Evolutionary conservation across 768 basidiomycete genomes (phyloP).

Genomic region (Xerocomus spinulosus): DNA sequence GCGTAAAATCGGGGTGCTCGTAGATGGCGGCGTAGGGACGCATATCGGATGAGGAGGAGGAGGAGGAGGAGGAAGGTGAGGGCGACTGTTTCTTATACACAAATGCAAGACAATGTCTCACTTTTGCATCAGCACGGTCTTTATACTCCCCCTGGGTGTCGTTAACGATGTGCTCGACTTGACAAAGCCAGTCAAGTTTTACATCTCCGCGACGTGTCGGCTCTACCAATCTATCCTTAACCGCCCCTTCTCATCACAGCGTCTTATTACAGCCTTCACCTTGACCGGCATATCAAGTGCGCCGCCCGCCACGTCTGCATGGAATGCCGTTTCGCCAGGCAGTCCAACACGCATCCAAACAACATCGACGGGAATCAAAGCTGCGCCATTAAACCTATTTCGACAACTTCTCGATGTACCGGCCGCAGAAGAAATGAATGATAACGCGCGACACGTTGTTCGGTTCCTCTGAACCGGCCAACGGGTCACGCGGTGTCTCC

Average conservation of each 20-base stretch:
- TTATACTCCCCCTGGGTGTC: no score
- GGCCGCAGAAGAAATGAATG: not conserved
- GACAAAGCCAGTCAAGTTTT: not conserved
- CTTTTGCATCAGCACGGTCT: not conserved
- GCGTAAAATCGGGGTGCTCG: conserved; percentile 31
- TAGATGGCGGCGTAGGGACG: conserved; percentile 33
- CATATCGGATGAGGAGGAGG: no score
- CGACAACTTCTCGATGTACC: not conserved
- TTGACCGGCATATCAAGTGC: no score
- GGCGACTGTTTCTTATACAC: not conserved
- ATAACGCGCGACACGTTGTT: not conserved
- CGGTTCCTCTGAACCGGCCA: not conserved
- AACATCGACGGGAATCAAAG: no score
- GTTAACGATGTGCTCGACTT: no score
- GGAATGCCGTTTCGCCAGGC: no score
- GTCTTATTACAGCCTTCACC: not conserved
- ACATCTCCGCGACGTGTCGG: not conserved
- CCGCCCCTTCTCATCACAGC: no score
- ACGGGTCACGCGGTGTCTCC: not conserved
- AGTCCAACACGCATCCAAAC: not conserved
- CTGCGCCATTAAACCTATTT: not conserved
- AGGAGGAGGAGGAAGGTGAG: not conserved
- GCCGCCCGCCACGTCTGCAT: no score
- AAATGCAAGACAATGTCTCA: not conserved
- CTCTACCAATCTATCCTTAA: no score